Conservation (phyloP, 306 rosid genomes). For the Vigna hirtella region DNA sequence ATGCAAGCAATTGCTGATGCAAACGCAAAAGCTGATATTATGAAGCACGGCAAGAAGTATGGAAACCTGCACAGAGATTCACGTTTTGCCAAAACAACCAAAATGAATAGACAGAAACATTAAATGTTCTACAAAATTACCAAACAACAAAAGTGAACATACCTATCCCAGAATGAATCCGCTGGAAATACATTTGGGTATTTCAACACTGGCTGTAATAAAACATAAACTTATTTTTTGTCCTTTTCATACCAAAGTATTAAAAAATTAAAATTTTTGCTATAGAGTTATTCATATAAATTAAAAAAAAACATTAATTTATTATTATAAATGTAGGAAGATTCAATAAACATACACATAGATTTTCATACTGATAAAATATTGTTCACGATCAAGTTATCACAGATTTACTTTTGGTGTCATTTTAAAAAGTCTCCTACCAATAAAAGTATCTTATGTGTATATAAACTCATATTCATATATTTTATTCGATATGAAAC, state of each 20-base stretch:
- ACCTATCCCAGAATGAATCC: conserved; percentile 82
- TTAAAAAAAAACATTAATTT: too few species aligned
- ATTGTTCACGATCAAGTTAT: too few species aligned
- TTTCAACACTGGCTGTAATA: conserved; percentile 76
- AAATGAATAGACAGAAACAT: background rate
- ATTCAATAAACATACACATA: too few species aligned
- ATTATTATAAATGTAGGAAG: too few species aligned
- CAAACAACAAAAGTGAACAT: conserved; percentile 29
- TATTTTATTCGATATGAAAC: too few species aligned
- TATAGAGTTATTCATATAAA: too few species aligned
- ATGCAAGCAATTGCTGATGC: conserved; percentile 49
- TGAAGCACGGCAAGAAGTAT: conserved; percentile 51
- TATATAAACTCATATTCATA: too few species aligned
- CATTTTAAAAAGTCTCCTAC: too few species aligned
- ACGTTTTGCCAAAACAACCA: background rate
- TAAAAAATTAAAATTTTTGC: background rate
- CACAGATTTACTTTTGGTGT: too few species aligned
- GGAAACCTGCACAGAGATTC: conserved; percentile 49
- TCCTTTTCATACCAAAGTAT: too few species aligned
- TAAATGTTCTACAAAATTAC: background rate
- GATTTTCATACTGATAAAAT: too few species aligned
- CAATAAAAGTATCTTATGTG: too few species aligned
- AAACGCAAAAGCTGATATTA: conserved; percentile 48
- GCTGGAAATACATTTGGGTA: conserved; percentile 71
- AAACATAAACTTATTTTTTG: background rate